Evolutionary conservation across 148 eudicot genomes (phyloP).

Genomic region (Rhododendron simsii): DNA sequence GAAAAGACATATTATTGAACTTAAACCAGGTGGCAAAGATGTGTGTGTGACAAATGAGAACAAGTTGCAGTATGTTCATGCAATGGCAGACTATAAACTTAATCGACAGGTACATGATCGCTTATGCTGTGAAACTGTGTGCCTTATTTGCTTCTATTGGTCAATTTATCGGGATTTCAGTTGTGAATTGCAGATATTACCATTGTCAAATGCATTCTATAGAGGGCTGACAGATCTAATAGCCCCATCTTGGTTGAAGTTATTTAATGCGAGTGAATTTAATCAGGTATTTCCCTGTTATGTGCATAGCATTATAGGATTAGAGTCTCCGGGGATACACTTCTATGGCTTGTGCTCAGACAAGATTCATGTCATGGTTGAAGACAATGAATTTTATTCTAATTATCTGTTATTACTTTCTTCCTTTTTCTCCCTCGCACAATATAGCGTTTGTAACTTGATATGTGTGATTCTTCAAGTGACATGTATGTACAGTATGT

Average conservation of each 20-base stretch:
- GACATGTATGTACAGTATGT: neutral
- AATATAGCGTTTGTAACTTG: neutral
- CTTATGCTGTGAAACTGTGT: conserved; percentile 4
- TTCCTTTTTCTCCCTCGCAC: neutral
- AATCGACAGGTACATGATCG: conserved; percentile 71
- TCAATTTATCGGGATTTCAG: conserved; percentile 6
- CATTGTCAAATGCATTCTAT: conserved; percentile 85
- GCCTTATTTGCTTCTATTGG: conserved; percentile 12
- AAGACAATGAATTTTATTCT: neutral
- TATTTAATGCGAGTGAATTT: conserved; percentile 96
- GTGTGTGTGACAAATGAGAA: conserved; percentile 74
- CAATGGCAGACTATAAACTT: conserved; percentile 95
- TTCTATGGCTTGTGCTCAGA: neutral
- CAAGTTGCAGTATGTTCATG: conserved; percentile 94
- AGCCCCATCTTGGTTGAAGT: conserved; percentile 88
- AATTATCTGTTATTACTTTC: neutral
- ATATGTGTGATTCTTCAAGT: neutral
- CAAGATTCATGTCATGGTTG: neutral
- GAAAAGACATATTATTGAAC: conserved; percentile 64
- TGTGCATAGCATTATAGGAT: neutral
- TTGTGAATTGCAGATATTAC: conserved; percentile 59
- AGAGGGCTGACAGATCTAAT: conserved; percentile 93
- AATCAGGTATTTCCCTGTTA: conserved; percentile 63
- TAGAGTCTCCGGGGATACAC: neutral
- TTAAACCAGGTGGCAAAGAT: conserved; percentile 92